Percentiles rank a stretch among this genome's conserved stretches.
These are phyloP conservation scores for Podaxis carcinomalis DNA, from an alignment of 768 basidiomycete species.

Conservation along the genomic window DNA sequence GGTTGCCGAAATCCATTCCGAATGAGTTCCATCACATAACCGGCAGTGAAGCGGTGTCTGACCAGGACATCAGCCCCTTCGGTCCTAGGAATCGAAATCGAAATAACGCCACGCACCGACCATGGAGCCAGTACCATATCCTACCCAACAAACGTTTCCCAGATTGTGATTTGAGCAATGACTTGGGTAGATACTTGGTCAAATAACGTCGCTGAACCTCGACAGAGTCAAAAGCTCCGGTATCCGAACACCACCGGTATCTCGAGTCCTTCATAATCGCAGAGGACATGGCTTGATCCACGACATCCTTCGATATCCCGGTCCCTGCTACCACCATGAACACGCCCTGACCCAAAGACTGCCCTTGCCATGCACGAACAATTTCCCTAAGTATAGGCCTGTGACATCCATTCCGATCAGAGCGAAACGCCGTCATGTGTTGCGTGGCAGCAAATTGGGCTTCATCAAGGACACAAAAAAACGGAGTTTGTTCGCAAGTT, in stretches of 20 bases:
- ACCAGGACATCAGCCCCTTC: neutral
- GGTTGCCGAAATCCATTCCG: constrained; percentile 33
- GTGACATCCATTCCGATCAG: constrained; percentile 26
- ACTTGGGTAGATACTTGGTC: constrained; percentile 30
- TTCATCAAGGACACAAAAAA: constrained; percentile 44
- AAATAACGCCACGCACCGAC: constrained; percentile 30
- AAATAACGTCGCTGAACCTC: constrained; percentile 32
- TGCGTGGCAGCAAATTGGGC: constrained; percentile 40
- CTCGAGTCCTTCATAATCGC: constrained; percentile 43
- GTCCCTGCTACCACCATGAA: constrained; percentile 43
- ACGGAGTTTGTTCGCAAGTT: constrained; percentile 23
- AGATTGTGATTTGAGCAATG: constrained; percentile 21
- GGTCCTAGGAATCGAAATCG: neutral
- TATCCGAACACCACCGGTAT: constrained; percentile 42
- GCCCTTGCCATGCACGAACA: constrained; percentile 36
- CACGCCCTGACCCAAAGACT: constrained; percentile 33
- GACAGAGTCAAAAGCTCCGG: constrained; percentile 34
- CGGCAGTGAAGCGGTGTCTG: constrained; percentile 44
- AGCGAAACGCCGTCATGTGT: constrained; percentile 33
- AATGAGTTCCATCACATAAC: constrained; percentile 37
- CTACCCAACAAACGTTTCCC: constrained; percentile 33
- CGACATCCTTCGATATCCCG: constrained; percentile 40
- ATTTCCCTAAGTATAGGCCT: constrained; percentile 40
- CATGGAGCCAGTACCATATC: constrained; percentile 41
- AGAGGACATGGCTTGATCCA: constrained; percentile 40